Evolutionary conservation across 441 rosid genomes (phyloP), one percentile per base, ranked within the genome.

Genomic region (Croton setiger): DNA sequence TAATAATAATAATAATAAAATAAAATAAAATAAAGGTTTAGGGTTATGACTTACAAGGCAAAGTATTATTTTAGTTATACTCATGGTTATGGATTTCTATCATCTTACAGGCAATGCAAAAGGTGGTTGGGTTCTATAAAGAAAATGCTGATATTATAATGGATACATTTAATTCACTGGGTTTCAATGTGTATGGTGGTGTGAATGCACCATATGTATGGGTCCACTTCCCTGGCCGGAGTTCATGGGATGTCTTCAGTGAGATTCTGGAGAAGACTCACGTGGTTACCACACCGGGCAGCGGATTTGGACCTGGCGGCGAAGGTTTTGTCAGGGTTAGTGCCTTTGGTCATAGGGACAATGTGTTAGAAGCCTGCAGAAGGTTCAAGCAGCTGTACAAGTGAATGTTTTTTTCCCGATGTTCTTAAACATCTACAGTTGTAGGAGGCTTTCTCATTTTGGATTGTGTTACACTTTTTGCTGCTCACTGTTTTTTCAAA

Each of bases 301-400:
- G 97, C 55, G 98, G 99, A 13, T 94, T 94, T 57, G 99, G 99
- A 77, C 98, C 99, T 21, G 93, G 88, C 15, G 99, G 98, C 60
- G 98, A 94, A 82, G 99, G 97, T 48, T 94, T 94, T 39, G 68
- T 92, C 53, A 80, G 98, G 74, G 99, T 94, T 36, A 94, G 98
- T 65, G 96, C 96, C 64, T 95, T 95, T 73, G 99, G 99, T 74
- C 98, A 86, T 45, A 81, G 99, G 76, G 89, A 79, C n/a, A 90
- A 90, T 72, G 71, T 95, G 41, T 71, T 90, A 65, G 99, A 95
- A 82, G 99, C 97, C n/a, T 95, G 99, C 84, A 84, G 79, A 71
- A 87, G 98, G 83, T 92, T 95, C 85, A 87, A 80, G 96, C 91
- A 88, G 83, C 92, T 94, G 45, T 88, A 91, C 87, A 87, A 92